Base-by-base conservation (phyloP, 1,284 basidiomycete genomes). In the Cryptococcus sp. region DNA sequence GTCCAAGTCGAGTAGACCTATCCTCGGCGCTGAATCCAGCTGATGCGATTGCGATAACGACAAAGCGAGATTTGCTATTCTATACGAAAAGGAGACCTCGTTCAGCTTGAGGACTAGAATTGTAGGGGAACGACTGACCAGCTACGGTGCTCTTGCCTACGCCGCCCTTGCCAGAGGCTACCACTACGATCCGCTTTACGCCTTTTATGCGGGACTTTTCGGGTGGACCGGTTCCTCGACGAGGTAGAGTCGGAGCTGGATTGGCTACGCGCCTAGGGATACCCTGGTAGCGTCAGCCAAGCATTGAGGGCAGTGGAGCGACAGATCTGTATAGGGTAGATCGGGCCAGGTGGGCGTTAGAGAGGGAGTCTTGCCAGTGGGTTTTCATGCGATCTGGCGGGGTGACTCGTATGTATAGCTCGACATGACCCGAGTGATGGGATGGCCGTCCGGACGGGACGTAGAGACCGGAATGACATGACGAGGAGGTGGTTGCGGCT, bases 61-160 rank as follows among this genome's bases (percentile, higher is more conserved):
- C 12, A 72, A 42, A 31, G 91, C 91, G 6, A 95, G 79, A 62
- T 94, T 95, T 18, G 85, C 88, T 87, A 64, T 26, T 28, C 34
- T 48, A 18, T n/a, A 12, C 3, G 40, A 33, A 38, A 31, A 23
- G 16, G 39, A 25, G 36, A 25, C n/a, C 38, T 33, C 32, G 34
- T 16, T 37, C 25, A 47, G 42, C 37, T 38, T 10, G 41, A 22
- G 34, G n/a, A n/a, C n/a, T n/a, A n/a, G n/a, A 16, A 34, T 12
- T n/a, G 49, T 31, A 34, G 25, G n/a, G 38, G 16, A 51, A 23
- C 12, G 19, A 55, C 62, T 46, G 52, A 89, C 89, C 86, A 43
- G 93, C 87, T 31, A 97, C 78, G 0, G 93, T 97, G 58, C 88
- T 93, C 75, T 98, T 98, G 6, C 94, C 94, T 1, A 97, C 94